Percentiles rank a stretch among this genome's conserved stretches.
These are phyloP conservation scores for Aspergillus vadensis DNA, from an alignment of 2,329 filamentous ascomycete genomes.

Conservation along the genomic window DNA sequence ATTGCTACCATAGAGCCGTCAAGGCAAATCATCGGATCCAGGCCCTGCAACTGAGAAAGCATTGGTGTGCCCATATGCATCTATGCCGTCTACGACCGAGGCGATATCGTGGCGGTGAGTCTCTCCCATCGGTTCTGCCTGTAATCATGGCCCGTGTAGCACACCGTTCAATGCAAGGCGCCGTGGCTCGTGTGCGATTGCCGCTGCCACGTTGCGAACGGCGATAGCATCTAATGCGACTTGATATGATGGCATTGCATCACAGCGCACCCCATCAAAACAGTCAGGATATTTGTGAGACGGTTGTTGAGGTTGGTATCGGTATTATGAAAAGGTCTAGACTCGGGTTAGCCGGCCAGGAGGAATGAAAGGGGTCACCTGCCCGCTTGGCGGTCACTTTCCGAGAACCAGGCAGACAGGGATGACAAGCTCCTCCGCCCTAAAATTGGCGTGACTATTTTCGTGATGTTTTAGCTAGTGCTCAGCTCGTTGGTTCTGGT, in stretches of 20 bases:
- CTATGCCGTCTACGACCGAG: neutral
- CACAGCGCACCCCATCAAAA: neutral
- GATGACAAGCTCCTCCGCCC: neutral
- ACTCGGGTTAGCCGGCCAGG: slow-evolving; percentile 5
- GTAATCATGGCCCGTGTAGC: slow-evolving; percentile 2
- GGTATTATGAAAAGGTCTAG: neutral
- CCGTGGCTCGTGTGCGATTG: slow-evolving; percentile 10
- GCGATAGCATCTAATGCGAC: neutral
- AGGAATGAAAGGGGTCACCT: slow-evolving; percentile 1
- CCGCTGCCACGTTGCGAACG: slow-evolving; percentile 18
- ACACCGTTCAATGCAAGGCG: slow-evolving; percentile 14
- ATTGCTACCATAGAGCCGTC: neutral
- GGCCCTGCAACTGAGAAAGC: neutral
- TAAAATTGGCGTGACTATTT: too few species aligned
- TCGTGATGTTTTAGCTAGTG: neutral
- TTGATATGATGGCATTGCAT: neutral
- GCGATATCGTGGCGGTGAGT: slow-evolving; percentile 23
- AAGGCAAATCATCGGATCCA: neutral
- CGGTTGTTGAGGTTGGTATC: neutral
- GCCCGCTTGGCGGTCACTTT: slow-evolving; percentile 6
- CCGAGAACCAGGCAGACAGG: slow-evolving; percentile 1
- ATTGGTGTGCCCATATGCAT: slow-evolving; percentile 1
- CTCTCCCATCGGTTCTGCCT: slow-evolving; percentile 4
- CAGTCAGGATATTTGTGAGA: neutral
- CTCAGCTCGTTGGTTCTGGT: neutral